phyloP scores from a whole-genome alignment of 1,284 basidiomycete species.

The Thecaphora frezii region DNA sequence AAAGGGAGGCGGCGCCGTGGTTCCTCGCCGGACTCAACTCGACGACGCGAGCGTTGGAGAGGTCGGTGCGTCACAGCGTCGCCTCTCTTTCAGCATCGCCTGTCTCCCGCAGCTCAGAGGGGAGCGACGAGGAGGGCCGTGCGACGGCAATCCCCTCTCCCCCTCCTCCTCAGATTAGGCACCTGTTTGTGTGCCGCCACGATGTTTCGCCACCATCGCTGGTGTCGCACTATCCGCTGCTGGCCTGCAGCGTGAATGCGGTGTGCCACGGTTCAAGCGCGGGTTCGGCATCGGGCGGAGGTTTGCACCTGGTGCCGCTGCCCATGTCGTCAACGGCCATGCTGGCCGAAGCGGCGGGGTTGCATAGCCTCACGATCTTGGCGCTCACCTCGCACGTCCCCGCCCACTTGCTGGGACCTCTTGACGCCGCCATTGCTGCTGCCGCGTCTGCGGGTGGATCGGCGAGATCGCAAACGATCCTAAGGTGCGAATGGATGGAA shows the following conservation, averaged over 20 bases:
- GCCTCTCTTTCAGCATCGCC: too few relatives aligned
- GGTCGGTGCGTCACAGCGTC: background rate
- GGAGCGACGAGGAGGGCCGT: background rate
- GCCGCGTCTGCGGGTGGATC: background rate
- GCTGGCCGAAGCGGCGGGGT: constrained; percentile 16
- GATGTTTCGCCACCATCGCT: constrained; percentile 19
- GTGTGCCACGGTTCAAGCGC: constrained; percentile 2
- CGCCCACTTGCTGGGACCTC: background rate
- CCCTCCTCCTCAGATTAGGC: too few relatives aligned
- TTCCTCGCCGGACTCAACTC: constrained; percentile 3
- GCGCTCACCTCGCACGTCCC: constrained; percentile 18
- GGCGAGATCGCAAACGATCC: background rate
- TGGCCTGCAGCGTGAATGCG: constrained; percentile 22
- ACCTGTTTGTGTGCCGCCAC: constrained; percentile 35
- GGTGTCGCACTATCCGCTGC: constrained; percentile 30
- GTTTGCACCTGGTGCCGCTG: constrained; percentile 18
- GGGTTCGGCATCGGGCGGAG: background rate
- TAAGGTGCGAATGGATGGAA: background rate
- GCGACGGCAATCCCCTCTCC: too few relatives aligned
- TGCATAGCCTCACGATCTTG: constrained; percentile 12
- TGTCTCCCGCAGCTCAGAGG: too few relatives aligned
- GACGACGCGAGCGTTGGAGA: constrained; percentile 2
- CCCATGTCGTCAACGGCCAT: constrained; percentile 17
- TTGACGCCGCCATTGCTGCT: constrained; percentile 4
- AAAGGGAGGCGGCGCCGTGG: background rate